Base-by-base conservation (phyloP, 202 grass and related monocot genomes). In the Carex arenaria region DNA sequence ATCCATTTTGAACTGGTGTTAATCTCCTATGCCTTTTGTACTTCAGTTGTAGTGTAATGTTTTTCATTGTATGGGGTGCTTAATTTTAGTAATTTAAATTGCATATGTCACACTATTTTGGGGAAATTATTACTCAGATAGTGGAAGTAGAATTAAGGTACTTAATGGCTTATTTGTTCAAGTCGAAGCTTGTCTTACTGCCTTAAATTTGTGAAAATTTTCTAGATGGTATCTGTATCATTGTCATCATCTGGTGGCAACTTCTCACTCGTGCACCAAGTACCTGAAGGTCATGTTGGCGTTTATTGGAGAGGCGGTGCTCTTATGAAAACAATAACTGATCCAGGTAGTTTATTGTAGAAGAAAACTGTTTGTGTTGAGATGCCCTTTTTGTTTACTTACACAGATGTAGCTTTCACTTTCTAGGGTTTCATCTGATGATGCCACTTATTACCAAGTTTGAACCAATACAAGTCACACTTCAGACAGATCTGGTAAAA, bases 261-360 rank as follows among this genome's bases (percentile, higher is more conserved):
- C 56, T 53, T 86, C 36, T 84, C 69, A 23, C 66, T 99, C 67
- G 70, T 99, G 65, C 96, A 99, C 89, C 96, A 99, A 96, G 93
- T 99, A 67, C 93, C 96, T 67, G 96, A 99, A 94, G 96, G 96
- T 53, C 93, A 99, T 87, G 93, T 99, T 76, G 96, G 96, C 7
- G 96, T 96, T 78, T 99, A 99, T 67, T 99, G 93, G 93, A 95
- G 91, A 89, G 96, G 96, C 54, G 96, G 96, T 60, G 96, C 96
- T 87, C 93, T 99, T 92, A 71, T 99, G 79, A 87, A 96, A 88
- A 85, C 89, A 62, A 92, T 92, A 78, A 96, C 96, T 85, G 51
- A 92, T 87, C 93, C 96, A 88, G 96, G 96, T 99, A 83, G 17
- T 32, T 23, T 78, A 73, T 71, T 26, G 18, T 81, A 73, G 66